Evolutionary conservation across 164 flowering plant species (phyloP).

Genomic region (Akebia trifoliata): DNA sequence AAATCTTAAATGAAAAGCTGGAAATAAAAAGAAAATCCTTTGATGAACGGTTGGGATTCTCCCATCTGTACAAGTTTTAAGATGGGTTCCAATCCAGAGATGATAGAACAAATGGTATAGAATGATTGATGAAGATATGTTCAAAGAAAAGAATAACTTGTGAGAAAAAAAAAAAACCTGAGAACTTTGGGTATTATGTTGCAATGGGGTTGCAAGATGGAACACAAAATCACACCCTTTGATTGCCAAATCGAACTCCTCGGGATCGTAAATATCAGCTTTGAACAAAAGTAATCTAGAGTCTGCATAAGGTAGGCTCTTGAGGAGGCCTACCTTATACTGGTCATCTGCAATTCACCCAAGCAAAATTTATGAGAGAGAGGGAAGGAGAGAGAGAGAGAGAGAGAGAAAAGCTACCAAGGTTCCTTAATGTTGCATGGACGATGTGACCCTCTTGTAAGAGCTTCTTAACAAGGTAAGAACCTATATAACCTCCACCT

Average conservation of each 20-base stretch:
- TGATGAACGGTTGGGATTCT: no score
- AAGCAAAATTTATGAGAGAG: neutral
- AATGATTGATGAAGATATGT: no score
- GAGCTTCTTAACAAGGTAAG: conserved; percentile 44
- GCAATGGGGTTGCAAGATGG: conserved; percentile 42
- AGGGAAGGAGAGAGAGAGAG: conserved; percentile 5
- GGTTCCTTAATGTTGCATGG: conserved; percentile 44
- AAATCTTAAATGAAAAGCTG: no score
- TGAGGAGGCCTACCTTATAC: conserved; percentile 35
- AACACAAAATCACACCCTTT: conserved; percentile 38
- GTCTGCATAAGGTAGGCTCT: conserved; percentile 35
- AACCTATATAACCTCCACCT: conserved; percentile 52
- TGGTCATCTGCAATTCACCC: conserved; percentile 23
- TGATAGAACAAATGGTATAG: no score
- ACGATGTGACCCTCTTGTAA: conserved; percentile 41
- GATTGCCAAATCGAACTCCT: conserved; percentile 33
- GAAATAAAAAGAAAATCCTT: no score
- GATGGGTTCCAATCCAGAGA: no score
- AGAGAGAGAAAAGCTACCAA: conserved; percentile 23
- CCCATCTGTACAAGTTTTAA: no score
- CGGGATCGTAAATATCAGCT: conserved; percentile 40
- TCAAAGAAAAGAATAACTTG: no score
- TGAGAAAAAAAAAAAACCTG: conserved; percentile 13
- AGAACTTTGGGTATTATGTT: conserved; percentile 13
- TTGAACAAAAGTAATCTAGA: conserved; percentile 31